Evolutionary conservation across 345 rosid genomes (phyloP).

Genomic region (Hevea brasiliensis): DNA sequence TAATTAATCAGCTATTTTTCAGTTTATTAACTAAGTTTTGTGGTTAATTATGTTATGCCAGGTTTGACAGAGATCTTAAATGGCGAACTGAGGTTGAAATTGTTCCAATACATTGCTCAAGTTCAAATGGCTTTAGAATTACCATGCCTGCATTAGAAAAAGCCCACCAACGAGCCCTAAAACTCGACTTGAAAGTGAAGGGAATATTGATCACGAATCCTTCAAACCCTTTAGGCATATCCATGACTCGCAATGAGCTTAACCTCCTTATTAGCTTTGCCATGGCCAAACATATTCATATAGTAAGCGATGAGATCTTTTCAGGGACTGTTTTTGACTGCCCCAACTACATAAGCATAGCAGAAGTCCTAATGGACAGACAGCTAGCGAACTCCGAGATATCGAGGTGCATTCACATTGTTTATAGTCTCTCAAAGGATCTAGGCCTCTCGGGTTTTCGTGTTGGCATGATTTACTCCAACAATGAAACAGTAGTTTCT

Average conservation of each 20-base stretch:
- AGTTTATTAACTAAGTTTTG: no score
- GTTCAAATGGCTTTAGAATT: constrained; percentile 27
- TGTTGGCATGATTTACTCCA: constrained; percentile 29
- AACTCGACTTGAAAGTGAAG: constrained; percentile 22
- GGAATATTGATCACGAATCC: constrained; percentile 34
- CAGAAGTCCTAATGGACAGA: constrained; percentile 19
- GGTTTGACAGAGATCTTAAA: constrained; percentile 37
- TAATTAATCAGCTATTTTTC: no score
- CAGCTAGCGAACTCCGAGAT: constrained; percentile 7
- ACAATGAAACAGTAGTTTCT: constrained; percentile 22
- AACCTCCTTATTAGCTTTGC: constrained; percentile 24
- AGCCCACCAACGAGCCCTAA: constrained; percentile 19
- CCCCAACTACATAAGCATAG: constrained; percentile 28
- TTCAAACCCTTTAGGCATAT: constrained; percentile 37
- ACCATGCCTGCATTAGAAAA: constrained; percentile 21
- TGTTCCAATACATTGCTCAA: constrained; percentile 33
- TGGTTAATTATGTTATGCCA: constrained; percentile 2
- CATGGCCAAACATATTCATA: constrained; percentile 20
- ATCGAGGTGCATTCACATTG: constrained; percentile 22
- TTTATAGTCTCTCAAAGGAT: constrained; percentile 34
- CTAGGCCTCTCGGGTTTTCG: constrained; percentile 31
- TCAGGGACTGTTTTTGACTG: constrained; percentile 27
- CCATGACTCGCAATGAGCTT: constrained; percentile 23
- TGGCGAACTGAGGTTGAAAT: constrained; percentile 39
- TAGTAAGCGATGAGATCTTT: constrained; percentile 34